Conservation (phyloP, 2,329 filamentous ascomycete genomes). For the Penicillium oxalicum region DNA sequence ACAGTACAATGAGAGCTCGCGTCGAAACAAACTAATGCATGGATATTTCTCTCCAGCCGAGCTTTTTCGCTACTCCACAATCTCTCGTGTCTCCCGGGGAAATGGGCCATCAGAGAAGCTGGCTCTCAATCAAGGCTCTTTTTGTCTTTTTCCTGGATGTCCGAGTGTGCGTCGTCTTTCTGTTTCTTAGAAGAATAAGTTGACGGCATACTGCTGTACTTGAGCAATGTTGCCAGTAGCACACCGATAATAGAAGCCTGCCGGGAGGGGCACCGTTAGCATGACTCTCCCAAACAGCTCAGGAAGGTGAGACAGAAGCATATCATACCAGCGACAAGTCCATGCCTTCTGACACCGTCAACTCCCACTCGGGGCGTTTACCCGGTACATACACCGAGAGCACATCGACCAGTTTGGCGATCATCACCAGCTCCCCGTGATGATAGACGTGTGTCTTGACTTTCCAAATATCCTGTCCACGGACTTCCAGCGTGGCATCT, state of each 20-base stretch:
- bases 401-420: not conserved
- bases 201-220: no score
- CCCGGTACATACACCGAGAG: not conserved
- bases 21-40: no score
- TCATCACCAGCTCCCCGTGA: not conserved
- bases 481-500: not conserved
- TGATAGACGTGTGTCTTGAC: not conserved
- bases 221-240: not conserved
- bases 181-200: no score
- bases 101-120: no score
- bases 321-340: not conserved
- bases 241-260: not conserved
- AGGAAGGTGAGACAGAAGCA: not conserved
- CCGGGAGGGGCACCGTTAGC: no score
- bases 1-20: no score
- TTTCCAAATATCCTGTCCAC: slow-evolving; percentile 1
- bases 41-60: no score
- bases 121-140: no score
- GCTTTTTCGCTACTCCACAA: no score
- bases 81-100: no score
- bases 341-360: not conserved
- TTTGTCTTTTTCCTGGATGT: no score
- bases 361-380: not conserved
- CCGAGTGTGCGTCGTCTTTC: no score
- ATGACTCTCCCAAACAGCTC: not conserved